Evolutionary conservation across 371 early-diverging fungal species (phyloP), one percentile per base, ranked within the genome.

Genomic region (Choanephora cucurbitarum): DNA sequence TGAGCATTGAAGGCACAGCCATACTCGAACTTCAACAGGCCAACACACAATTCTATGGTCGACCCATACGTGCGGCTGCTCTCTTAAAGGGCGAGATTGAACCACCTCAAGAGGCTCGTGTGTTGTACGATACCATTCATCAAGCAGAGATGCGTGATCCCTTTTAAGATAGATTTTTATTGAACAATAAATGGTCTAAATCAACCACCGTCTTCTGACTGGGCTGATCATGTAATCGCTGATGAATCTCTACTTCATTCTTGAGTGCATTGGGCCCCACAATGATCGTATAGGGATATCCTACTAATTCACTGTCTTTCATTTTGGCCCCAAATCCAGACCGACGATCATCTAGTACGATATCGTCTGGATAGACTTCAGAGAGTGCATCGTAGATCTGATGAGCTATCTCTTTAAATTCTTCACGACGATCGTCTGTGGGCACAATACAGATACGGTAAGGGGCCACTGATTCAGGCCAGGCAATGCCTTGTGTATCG

Each of bases 381-480:
- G 17, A 5, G 24, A 62, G 40, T 5, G 63, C 23, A 51, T 85
- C 85, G 46, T 83, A 85, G 1, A 81, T 61, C 33, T 72, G 51
- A 33, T 80, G 70, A 0, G 81, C 79, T 24, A 73, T 28, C 0
- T 58, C 58, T 10, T 58, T 54, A 7, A 75, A 54, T n/a, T 75
- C 70, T n/a, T 49, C 58, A 9, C 67, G 60, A 24, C 70, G 60
- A 44, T 76, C 77, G 46, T 83, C 81, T 15, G 82, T 80, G 9
- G 87, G 81, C 23, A 88, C 68, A 49, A 92, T 77, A 52, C 81
- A 82, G 0, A 81, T 76, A 10, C 77, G 53, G 64, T 86, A 94
- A 18, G 95, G 95, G 1, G 95, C 91, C 15, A 56, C 90, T 76
- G 21, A 54, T 58, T 21, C 42, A 1, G 94, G 94, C 94, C 94